Conservation (phyloP, 2,329 filamentous ascomycete genomes). For the Akanthomyces uredinophilus region DNA sequence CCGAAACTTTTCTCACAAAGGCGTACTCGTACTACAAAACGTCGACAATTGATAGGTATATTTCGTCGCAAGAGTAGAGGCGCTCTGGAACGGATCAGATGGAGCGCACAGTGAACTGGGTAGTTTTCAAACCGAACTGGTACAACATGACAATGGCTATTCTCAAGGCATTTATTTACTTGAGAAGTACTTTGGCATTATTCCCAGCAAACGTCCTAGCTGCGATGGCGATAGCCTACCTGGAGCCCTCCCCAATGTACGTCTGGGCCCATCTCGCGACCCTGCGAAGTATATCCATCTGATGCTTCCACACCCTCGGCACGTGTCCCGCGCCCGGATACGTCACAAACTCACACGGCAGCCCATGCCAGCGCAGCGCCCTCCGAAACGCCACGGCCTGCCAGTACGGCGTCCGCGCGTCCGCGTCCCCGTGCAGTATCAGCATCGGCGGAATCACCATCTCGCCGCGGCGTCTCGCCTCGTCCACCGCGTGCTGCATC, state of each 20-base stretch:
- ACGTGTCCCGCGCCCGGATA: conserved; percentile 31
- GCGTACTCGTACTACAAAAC: too few species aligned
- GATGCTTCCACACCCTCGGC: conserved; percentile 25
- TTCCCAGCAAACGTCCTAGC: too few species aligned
- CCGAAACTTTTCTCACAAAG: too few species aligned
- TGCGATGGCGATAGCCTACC: too few species aligned
- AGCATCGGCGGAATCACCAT: conserved; percentile 16
- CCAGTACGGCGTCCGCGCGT: conserved; percentile 28
- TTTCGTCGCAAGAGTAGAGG: too few species aligned
- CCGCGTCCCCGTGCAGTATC: conserved; percentile 27
- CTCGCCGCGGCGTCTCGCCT: not conserved
- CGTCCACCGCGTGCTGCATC: conserved; percentile 6
- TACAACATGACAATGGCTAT: too few species aligned
- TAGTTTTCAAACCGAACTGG: too few species aligned
- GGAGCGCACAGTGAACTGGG: too few species aligned
- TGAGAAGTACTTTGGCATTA: too few species aligned
- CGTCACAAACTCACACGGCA: conserved; percentile 29
- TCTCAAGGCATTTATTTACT: too few species aligned
- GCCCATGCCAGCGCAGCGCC: conserved; percentile 22
- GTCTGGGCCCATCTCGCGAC: not conserved
- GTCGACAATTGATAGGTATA: too few species aligned
- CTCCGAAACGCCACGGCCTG: conserved; percentile 30
- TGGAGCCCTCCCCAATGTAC: not conserved
- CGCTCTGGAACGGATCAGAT: too few species aligned
- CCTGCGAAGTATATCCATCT: conserved; percentile 23